Evolutionary conservation across 768 basidiomycete genomes (phyloP).

Genomic region (Mycena vitilis): DNA sequence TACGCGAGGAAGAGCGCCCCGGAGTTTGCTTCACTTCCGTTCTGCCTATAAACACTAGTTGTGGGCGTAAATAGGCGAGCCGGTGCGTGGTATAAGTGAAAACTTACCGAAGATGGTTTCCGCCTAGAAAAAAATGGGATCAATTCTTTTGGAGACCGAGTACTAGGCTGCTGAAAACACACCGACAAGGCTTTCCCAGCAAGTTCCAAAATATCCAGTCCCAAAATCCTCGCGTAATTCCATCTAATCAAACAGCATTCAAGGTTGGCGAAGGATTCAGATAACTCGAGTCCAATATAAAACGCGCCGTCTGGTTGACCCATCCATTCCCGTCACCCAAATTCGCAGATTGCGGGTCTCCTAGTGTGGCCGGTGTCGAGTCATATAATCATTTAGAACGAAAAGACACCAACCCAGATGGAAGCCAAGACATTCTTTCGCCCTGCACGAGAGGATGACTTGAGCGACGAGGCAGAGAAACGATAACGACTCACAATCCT

Average conservation of each 20-base stretch:
- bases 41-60: constrained; percentile 12
- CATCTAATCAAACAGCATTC: background rate
- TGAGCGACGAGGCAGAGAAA: background rate
- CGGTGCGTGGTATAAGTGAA: too few relatives aligned
- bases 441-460: background rate
- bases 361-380: background rate
- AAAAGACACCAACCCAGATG: constrained; percentile 5
- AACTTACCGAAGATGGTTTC: constrained; percentile 20
- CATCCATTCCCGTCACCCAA: constrained; percentile 26
- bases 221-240: constrained; percentile 21
- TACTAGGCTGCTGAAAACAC: background rate
- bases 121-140: constrained; percentile 19
- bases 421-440: constrained; percentile 14
- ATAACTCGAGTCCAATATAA: background rate
- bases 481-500: constrained; percentile 7
- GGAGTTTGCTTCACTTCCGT: constrained; percentile 6
- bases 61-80: background rate
- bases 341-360: constrained; percentile 22
- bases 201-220: background rate
- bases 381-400: too few relatives aligned
- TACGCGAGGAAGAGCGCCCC: constrained; percentile 29
- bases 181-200: constrained; percentile 20
- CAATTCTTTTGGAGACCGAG: too few relatives aligned
- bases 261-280: too few relatives aligned
- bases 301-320: constrained; percentile 15